phyloP scores from a whole-genome alignment of 2,329 filamentous ascomycete genomes.

The Beauveria caledonica region DNA sequence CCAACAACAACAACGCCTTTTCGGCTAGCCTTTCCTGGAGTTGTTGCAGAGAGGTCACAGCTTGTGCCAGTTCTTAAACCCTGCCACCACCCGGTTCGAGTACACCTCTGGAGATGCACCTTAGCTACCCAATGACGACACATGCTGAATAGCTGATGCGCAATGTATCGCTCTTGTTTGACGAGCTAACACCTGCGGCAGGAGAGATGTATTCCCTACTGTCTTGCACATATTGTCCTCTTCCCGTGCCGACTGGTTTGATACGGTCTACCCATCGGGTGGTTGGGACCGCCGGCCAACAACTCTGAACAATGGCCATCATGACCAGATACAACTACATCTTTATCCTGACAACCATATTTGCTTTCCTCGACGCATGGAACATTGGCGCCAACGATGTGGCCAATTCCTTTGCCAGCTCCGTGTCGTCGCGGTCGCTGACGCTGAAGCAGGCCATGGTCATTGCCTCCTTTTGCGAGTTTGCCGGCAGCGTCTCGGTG shows the following conservation, averaged over 20 bases:
- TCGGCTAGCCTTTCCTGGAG: background rate
- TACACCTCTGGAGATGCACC: background rate
- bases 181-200: background rate
- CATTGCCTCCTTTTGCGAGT: constrained; percentile 35
- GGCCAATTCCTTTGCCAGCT: constrained; percentile 39
- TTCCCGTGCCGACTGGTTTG: background rate
- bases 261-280: too few relatives aligned
- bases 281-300: background rate
- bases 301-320: constrained; percentile 22
- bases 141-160: background rate
- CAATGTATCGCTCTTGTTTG: background rate
- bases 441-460: constrained; percentile 39
- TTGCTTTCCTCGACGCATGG: constrained; percentile 51
- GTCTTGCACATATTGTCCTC: too few relatives aligned
- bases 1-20: background rate
- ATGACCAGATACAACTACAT: constrained; percentile 46
- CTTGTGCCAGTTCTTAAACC: constrained; percentile 2
- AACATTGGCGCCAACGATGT: constrained; percentile 50
- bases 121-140: background rate
- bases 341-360: constrained; percentile 47
- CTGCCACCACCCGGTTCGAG: background rate
- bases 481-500: constrained; percentile 33
- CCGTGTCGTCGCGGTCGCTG: constrained; percentile 36
- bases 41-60: too few relatives aligned
- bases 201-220: background rate